phyloP scores from a whole-genome alignment of 2,329 filamentous ascomycete genomes.

The Colletotrichum salicis region DNA sequence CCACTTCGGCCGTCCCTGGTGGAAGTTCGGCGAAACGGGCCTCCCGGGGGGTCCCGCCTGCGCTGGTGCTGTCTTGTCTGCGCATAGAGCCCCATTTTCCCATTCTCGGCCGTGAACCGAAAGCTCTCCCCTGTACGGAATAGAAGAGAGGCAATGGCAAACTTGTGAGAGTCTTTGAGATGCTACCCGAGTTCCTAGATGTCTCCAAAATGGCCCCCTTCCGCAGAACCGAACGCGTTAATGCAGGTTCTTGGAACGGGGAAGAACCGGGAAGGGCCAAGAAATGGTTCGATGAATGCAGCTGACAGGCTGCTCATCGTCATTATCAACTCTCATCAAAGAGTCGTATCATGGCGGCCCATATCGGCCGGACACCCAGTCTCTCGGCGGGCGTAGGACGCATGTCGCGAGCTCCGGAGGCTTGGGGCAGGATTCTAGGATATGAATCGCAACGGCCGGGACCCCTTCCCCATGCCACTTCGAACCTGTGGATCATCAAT shows the following conservation, averaged over 20 bases:
- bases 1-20: conserved; percentile 22
- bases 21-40: background rate
- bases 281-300: conserved; percentile 29
- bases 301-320: conserved; percentile 6
- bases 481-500: background rate
- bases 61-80: background rate
- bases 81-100: conserved; percentile 1
- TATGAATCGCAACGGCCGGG: conserved; percentile 11
- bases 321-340: background rate
- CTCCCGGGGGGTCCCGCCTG: conserved; percentile 1
- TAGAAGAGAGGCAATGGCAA: background rate
- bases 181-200: background rate
- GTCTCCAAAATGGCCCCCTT: background rate
- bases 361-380: background rate
- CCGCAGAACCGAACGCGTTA: background rate
- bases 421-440: background rate
- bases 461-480: background rate
- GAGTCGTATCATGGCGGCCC: background rate
- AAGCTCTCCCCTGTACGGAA: background rate
- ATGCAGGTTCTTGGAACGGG: conserved; percentile 1
- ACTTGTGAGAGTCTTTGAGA: background rate
- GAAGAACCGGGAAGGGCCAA: too few species aligned
- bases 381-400: conserved; percentile 3
- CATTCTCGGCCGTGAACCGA: conserved; percentile 21
- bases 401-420: background rate